These are phyloP conservation scores for Eutrema salsugineum DNA, from an alignment of 441 rosid genomes.

Conservation along the genomic window DNA sequence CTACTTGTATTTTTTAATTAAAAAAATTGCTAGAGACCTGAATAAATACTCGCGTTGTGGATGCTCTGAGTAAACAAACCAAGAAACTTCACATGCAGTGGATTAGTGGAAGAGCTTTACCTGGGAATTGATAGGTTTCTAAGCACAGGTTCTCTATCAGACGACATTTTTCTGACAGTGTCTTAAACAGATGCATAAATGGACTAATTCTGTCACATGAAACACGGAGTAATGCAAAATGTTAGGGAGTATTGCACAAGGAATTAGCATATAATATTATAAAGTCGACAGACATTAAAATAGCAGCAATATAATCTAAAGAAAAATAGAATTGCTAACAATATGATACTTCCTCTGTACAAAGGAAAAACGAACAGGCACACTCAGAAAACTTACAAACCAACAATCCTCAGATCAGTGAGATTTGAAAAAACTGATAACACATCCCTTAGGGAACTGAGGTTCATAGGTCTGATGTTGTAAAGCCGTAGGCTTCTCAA, in stretches of 20 bases:
- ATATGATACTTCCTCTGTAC: neutral
- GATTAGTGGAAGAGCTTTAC: constrained; percentile 17
- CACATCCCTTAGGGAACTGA: constrained; percentile 43
- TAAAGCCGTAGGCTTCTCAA: constrained; percentile 73
- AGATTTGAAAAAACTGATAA: constrained; percentile 66
- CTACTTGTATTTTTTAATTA: no score
- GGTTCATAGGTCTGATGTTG: constrained; percentile 65
- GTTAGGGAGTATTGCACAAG: neutral
- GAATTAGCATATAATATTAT: neutral
- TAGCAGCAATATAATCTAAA: neutral
- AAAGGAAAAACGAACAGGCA: neutral
- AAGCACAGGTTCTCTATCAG: constrained; percentile 73
- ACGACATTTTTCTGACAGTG: constrained; percentile 58
- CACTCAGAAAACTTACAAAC: constrained; percentile 62
- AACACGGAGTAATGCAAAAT: neutral
- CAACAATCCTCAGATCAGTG: constrained; percentile 74
- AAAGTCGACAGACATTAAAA: neutral
- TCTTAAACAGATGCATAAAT: constrained; percentile 49
- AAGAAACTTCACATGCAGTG: constrained; percentile 12
- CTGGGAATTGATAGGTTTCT: constrained; percentile 23
- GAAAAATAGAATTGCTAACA: neutral
- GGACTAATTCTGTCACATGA: constrained; percentile 49
- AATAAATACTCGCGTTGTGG: no score
- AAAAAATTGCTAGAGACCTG: no score
- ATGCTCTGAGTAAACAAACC: neutral